phyloP scores from a whole-genome alignment of 345 rosid species.

The Anastatica hierochuntica region DNA sequence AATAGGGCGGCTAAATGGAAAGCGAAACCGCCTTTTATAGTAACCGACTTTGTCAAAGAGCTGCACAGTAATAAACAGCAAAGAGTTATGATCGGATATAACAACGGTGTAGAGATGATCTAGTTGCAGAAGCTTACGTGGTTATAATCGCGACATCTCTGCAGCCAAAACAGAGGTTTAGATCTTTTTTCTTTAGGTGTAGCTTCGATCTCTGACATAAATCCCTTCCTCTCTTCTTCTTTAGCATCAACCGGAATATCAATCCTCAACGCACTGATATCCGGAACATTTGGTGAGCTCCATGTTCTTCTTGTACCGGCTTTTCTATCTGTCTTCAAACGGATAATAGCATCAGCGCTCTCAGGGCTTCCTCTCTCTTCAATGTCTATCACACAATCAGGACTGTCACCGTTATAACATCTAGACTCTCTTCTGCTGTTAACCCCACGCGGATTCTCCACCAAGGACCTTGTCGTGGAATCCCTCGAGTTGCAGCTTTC shows the following conservation, averaged over 20 bases:
- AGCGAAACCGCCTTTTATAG: slow-evolving; percentile 37
- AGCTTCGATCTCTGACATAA: slow-evolving; percentile 30
- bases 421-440: slow-evolving; percentile 19
- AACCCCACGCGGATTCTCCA: slow-evolving; percentile 22
- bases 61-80: slow-evolving; percentile 32
- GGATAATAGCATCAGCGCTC: slow-evolving; percentile 23
- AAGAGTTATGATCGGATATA: background rate
- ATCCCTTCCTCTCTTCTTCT: slow-evolving; percentile 25
- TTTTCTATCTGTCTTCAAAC: slow-evolving; percentile 25
- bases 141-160: slow-evolving; percentile 42
- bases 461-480: slow-evolving; percentile 17
- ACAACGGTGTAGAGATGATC: background rate
- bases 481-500: slow-evolving; percentile 24
- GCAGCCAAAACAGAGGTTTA: slow-evolving; percentile 48
- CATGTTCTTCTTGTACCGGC: slow-evolving; percentile 40
- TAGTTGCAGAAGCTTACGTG: slow-evolving; percentile 30
- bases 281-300: slow-evolving; percentile 47
- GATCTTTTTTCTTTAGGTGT: slow-evolving; percentile 66
- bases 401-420: slow-evolving; percentile 17
- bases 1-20: slow-evolving; percentile 43
- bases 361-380: slow-evolving; percentile 24
- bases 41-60: slow-evolving; percentile 31
- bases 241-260: slow-evolving; percentile 26
- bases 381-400: slow-evolving; percentile 20
- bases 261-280: slow-evolving; percentile 48